These are phyloP conservation scores for Chimonanthus praecox DNA, from an alignment of 164 flowering plant genomes.

Conservation along the genomic window DNA sequence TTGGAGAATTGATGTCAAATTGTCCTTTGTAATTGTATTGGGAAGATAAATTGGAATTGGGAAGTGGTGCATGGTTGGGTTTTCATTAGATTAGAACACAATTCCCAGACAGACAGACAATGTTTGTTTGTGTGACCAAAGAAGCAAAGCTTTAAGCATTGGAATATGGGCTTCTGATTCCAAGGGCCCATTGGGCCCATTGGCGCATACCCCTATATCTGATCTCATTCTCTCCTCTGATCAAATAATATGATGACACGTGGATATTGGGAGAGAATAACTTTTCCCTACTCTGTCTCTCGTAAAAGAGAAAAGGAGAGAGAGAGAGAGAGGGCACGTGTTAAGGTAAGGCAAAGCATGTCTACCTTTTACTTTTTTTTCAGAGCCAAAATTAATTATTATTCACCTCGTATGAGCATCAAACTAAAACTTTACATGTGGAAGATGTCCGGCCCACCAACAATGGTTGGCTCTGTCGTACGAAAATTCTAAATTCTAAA, in stretches of 20 bases:
- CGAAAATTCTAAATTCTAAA: too few relatives aligned
- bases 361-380: background rate
- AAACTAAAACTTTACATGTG: too few relatives aligned
- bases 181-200: background rate
- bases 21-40: too few relatives aligned
- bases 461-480: too few relatives aligned
- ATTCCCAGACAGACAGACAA: background rate
- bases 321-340: background rate
- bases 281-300: background rate
- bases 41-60: too few relatives aligned
- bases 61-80: background rate
- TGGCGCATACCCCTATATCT: background rate
- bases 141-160: background rate
- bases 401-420: too few relatives aligned
- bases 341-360: background rate
- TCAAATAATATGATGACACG: background rate
- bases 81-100: background rate
- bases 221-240: background rate
- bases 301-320: background rate
- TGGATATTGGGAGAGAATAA: background rate
- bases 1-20: too few relatives aligned
- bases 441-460: too few relatives aligned
- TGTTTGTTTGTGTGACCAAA: background rate
- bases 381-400: background rate
- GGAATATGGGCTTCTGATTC: slow-evolving; percentile 6